These are phyloP conservation scores for Mycena amicta DNA, from an alignment of 768 basidiomycete genomes.

Conservation along the genomic window DNA sequence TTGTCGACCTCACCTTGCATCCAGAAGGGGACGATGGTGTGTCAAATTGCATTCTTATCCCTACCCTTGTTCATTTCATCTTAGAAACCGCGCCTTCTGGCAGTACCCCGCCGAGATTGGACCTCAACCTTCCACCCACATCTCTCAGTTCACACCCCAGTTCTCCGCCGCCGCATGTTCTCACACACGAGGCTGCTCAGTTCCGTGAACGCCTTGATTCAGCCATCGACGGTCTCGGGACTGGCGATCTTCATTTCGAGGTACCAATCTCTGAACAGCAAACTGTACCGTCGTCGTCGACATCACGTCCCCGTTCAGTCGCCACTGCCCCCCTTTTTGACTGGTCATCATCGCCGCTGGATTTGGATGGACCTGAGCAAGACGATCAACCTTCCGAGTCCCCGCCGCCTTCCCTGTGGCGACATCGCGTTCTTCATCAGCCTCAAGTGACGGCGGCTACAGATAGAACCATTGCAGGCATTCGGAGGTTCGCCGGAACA, in stretches of 20 bases:
- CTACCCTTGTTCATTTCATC: neutral
- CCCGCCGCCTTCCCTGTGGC: slow-evolving; percentile 8
- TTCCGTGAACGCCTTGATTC: slow-evolving; percentile 38
- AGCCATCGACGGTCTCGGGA: slow-evolving; percentile 34
- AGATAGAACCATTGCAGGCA: slow-evolving; percentile 10
- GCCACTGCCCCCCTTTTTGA: slow-evolving; percentile 15
- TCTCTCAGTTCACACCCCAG: slow-evolving; percentile 13
- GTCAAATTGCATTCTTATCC: slow-evolving; percentile 6
- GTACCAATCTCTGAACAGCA: slow-evolving; percentile 8
- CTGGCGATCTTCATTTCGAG: slow-evolving; percentile 29
- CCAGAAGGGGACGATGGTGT: slow-evolving; percentile 16
- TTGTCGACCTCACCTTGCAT: slow-evolving; percentile 25
- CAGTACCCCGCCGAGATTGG: slow-evolving; percentile 18
- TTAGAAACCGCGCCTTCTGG: slow-evolving; percentile 14
- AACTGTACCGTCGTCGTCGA: neutral
- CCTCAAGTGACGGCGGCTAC: neutral
- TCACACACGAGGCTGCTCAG: slow-evolving; percentile 9
- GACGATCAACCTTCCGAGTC: neutral
- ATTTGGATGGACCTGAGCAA: too few relatives aligned
- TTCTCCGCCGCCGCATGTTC: slow-evolving; percentile 9
- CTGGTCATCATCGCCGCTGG: slow-evolving; percentile 15
- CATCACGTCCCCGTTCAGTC: neutral
- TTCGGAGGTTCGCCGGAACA: slow-evolving; percentile 7
- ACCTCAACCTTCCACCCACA: slow-evolving; percentile 19
- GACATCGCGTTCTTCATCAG: neutral